These are phyloP conservation scores for Salvia splendens DNA, from an alignment of 257 asterid species.

Conservation along the genomic window DNA sequence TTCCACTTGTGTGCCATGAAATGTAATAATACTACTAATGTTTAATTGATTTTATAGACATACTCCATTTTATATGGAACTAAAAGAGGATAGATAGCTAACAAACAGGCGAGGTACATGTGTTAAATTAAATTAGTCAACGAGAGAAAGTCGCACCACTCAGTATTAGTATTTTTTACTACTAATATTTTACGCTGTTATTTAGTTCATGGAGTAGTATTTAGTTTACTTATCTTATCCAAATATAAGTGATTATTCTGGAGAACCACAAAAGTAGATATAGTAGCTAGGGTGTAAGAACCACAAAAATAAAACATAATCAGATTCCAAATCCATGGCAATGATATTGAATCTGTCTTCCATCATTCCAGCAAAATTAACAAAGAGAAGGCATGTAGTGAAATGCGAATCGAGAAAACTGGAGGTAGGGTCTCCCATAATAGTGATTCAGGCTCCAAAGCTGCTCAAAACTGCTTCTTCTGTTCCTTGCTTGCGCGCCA, in stretches of 20 bases:
- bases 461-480: slow-evolving; percentile 79
- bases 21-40: too few species aligned
- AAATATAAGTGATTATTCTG: not conserved
- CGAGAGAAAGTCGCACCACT: too few species aligned
- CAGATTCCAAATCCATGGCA: slow-evolving; percentile 7
- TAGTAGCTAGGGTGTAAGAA: slow-evolving; percentile 1
- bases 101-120: too few species aligned
- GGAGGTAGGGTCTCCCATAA: slow-evolving; percentile 70
- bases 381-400: slow-evolving; percentile 15
- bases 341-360: slow-evolving; percentile 45
- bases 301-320: slow-evolving; percentile 36
- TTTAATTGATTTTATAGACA: too few species aligned
- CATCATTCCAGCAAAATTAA: slow-evolving; percentile 22
- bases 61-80: too few species aligned
- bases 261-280: not conserved
- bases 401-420: slow-evolving; percentile 46
- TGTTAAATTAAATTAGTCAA: too few species aligned
- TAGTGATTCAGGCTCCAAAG: slow-evolving; percentile 68
- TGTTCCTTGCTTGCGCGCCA: slow-evolving; percentile 77
- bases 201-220: too few species aligned
- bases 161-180: too few species aligned
- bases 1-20: too few species aligned
- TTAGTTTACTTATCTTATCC: not conserved
- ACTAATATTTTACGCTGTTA: too few species aligned
- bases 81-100: too few species aligned